These are phyloP conservation scores for Friedmanniomyces simplex DNA, from an alignment of 495 filamentous ascomycete genomes.

Conservation along the genomic window DNA sequence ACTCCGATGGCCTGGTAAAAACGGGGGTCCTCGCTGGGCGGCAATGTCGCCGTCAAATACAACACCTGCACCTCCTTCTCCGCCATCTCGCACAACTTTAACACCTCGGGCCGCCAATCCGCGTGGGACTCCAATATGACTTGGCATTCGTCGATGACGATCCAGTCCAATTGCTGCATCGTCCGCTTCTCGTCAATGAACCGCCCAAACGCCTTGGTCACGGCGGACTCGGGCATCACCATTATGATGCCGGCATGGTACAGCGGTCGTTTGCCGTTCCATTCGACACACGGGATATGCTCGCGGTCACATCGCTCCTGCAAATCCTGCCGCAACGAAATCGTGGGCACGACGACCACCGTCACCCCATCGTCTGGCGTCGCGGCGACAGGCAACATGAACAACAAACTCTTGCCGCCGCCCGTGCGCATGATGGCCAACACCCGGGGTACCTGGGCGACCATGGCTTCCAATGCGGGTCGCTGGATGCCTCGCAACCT, in stretches of 20 bases:
- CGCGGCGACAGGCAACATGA: slow-evolving; percentile 6
- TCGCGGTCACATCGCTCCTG: not conserved
- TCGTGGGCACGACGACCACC: slow-evolving; percentile 2
- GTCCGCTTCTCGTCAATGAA: not conserved
- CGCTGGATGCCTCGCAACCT: not conserved
- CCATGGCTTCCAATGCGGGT: not conserved
- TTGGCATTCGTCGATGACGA: slow-evolving; percentile 2
- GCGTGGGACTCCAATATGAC: not conserved
- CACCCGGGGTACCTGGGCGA: not conserved
- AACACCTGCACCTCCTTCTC: not conserved
- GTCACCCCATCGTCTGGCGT: not conserved
- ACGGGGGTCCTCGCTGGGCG: slow-evolving; percentile 1
- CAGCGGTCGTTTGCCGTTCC: not conserved
- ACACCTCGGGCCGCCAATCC: not conserved
- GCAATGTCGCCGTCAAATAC: slow-evolving; percentile 7
- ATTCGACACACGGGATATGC: not conserved
- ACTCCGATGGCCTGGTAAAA: no score
- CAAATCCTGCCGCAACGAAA: not conserved
- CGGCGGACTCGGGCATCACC: slow-evolving; percentile 1
- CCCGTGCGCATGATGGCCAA: not conserved
- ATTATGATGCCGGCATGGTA: slow-evolving; percentile 3
- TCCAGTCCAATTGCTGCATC: not conserved
- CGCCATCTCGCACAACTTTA: slow-evolving; percentile 1
- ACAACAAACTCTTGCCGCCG: no score
- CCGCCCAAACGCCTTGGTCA: not conserved